Evolutionary conservation across 371 early-diverging fungal genomes (phyloP), one percentile per base, ranked within the genome.

Genomic region (Mortierella sp.): DNA sequence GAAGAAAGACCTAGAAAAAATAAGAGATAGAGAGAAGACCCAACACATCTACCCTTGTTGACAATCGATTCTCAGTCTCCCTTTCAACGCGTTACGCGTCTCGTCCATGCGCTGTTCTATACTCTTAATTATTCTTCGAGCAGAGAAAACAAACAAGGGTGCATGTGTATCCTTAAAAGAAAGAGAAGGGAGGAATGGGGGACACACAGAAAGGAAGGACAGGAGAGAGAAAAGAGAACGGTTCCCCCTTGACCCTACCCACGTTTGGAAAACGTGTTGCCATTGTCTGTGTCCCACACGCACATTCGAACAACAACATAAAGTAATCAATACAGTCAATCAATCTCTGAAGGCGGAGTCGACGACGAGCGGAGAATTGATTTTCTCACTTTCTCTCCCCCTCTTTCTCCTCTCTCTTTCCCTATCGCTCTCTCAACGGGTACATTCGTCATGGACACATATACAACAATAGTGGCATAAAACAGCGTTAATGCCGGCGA

Each of bases 251-350:
- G 16, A 11, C 16, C 16, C 2, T 50, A 50, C 50, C 50, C 57
- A 61, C 34, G 8, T 37, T 37, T 40, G 67, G 40, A 67, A 67
- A 67, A 67, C 67, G 67, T 67, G 67, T 19, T 67, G 24, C 21
- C 21, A 21, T 67, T 67, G 67, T 67, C 67, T 24, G 67, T 67
- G 43, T 67, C 40, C 43, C 40, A 67, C 43, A 67, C 67, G 67
- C 10, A 19, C 34, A 61, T 6, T 40, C 2, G 43, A 40, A 16
- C 21, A 34, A 54, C 54, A 54, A 54, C 9, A 50, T 11, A 46
- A 46, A 46, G 48, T 14, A 14, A 16, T 50, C 21, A 5, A 34
- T 34, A 14, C 2, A 34, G 31, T 34, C 24, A 37, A 67, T 19
- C 64, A 31, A 19, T 26, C 21, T 21, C 24, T 21, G 67, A 67